phyloP scores from a whole-genome alignment of 495 filamentous ascomycete genomes.

The Lasiosphaeria hispida region DNA sequence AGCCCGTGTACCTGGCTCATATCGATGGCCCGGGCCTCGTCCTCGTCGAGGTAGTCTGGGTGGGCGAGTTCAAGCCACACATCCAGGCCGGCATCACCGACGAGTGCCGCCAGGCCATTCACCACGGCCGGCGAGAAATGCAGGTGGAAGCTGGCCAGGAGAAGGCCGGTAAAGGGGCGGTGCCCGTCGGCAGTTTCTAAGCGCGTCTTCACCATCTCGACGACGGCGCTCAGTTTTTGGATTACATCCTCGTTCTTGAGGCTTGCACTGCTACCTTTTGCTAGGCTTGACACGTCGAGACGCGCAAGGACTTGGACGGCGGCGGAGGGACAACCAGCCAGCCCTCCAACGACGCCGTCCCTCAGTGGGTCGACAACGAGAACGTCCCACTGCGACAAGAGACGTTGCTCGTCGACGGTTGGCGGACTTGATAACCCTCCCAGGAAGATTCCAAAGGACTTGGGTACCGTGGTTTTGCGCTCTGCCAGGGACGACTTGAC shows the following conservation, averaged over 20 bases:
- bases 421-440: slow-evolving; percentile 38
- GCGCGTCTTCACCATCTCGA: neutral
- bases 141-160: slow-evolving; percentile 25
- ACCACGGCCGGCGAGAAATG: slow-evolving; percentile 20
- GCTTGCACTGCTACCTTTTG: neutral
- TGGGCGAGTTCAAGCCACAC: slow-evolving; percentile 35
- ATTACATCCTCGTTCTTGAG: neutral
- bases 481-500: no score
- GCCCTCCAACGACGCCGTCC: slow-evolving; percentile 34
- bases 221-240: neutral
- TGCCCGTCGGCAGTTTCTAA: neutral
- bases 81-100: slow-evolving; percentile 24
- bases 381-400: slow-evolving; percentile 46
- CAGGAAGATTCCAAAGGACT: slow-evolving; percentile 46
- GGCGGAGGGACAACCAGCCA: slow-evolving; percentile 19
- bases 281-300: neutral
- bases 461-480: slow-evolving; percentile 23
- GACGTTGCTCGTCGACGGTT: slow-evolving; percentile 29
- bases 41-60: slow-evolving; percentile 30
- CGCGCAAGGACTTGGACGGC: neutral
- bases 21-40: slow-evolving; percentile 26
- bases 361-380: slow-evolving; percentile 43
- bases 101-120: slow-evolving; percentile 27
- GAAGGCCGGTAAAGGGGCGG: neutral
- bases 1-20: slow-evolving; percentile 30